Conservation (phyloP, 225 moss, liverwort and hornwort genomes). For the Thuidium tamariscinum region DNA sequence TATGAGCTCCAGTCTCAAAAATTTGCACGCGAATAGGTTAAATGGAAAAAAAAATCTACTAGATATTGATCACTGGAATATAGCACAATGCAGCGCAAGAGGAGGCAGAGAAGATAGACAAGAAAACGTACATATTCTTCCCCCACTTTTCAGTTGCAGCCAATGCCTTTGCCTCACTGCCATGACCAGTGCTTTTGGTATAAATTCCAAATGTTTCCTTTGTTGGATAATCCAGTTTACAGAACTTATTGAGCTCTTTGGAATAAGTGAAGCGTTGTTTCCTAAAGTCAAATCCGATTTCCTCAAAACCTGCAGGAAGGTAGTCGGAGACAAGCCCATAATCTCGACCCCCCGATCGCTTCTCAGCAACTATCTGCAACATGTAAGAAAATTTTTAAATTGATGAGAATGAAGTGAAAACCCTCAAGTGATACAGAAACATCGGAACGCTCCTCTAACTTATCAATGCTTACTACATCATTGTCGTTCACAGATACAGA, state of each 20-base stretch:
- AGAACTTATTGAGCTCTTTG: conserved; percentile 58
- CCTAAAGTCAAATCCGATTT: conserved; percentile 89
- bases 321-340: conserved; percentile 26
- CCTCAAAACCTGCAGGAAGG: conserved; percentile 40
- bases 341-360: conserved; percentile 41
- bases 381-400: neutral
- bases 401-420: neutral
- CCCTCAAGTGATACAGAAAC: neutral
- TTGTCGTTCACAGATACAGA: neutral
- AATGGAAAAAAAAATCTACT: neutral
- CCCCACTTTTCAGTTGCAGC: conserved; percentile 91
- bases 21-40: neutral
- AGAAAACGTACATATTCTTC: conserved; percentile 55
- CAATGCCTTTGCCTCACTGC: conserved; percentile 76
- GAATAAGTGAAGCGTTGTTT: conserved; percentile 84
- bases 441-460: neutral
- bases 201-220: conserved; percentile 78
- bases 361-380: conserved; percentile 60
- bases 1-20: neutral
- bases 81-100: neutral
- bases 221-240: conserved; percentile 85
- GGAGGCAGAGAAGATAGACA: neutral
- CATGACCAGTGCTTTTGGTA: conserved; percentile 71
- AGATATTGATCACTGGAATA: neutral
- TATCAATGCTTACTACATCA: neutral